Percentiles rank a stretch among this genome's conserved stretches.
These are phyloP conservation scores for Lecanicillium sp. DNA, from an alignment of 2,329 filamentous ascomycete species.

Conservation along the genomic window DNA sequence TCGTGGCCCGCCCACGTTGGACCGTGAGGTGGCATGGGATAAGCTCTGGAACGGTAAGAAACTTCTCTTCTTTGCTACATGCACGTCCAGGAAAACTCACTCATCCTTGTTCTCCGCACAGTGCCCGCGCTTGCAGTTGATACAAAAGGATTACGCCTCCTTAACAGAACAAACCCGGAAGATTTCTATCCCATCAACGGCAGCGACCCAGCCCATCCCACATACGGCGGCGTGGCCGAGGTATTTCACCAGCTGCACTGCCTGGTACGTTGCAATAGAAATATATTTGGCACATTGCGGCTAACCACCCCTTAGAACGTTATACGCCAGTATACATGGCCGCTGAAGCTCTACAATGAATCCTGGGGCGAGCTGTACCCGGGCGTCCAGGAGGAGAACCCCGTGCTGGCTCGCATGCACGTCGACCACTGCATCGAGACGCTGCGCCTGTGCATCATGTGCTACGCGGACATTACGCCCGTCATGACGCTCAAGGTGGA, in stretches of 20 bases:
- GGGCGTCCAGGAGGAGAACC: slow-evolving; percentile 4
- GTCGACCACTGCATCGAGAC: slow-evolving; percentile 25
- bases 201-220: slow-evolving; percentile 1
- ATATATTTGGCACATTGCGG: neutral
- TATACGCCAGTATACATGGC: slow-evolving; percentile 10
- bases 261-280: slow-evolving; percentile 5
- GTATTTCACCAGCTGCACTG: slow-evolving; percentile 12
- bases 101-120: neutral
- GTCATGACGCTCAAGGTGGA: slow-evolving; percentile 5
- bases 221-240: slow-evolving; percentile 9
- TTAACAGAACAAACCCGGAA: neutral
- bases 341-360: slow-evolving; percentile 1
- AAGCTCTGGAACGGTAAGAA: slow-evolving; percentile 6
- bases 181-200: neutral
- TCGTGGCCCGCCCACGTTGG: slow-evolving; percentile 3
- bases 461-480: slow-evolving; percentile 9
- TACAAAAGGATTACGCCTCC: neutral
- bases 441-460: slow-evolving; percentile 15
- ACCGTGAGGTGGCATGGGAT: slow-evolving; percentile 6
- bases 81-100: no score
- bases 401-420: slow-evolving; percentile 7
- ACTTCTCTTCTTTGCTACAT: no score
- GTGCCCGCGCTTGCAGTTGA: slow-evolving; percentile 3
- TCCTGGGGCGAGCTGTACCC: slow-evolving; percentile 7
- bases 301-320: slow-evolving; percentile 5